These are phyloP conservation scores for Naganishia vishniacii DNA, from an alignment of 768 basidiomycete species.

Conservation along the genomic window DNA sequence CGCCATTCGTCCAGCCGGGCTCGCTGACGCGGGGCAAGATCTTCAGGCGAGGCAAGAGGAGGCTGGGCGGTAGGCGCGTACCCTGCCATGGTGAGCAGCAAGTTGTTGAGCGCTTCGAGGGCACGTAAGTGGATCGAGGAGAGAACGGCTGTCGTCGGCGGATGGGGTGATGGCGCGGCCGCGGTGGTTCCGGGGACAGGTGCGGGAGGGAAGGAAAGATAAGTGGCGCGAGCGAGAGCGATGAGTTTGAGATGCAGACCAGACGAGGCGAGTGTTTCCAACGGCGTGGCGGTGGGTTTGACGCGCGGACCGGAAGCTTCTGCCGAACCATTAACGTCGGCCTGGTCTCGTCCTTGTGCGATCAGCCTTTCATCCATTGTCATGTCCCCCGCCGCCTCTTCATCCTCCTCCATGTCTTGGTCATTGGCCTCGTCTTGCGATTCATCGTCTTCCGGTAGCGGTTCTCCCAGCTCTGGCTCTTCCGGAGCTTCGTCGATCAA, in stretches of 20 bases:
- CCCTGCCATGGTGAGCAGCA: slow-evolving; percentile 68
- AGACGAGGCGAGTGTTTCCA: slow-evolving; percentile 6
- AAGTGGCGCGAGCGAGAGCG: slow-evolving; percentile 65
- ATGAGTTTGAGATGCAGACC: slow-evolving; percentile 57
- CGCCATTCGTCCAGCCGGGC: slow-evolving; percentile 14
- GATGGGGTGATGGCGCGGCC: slow-evolving; percentile 65
- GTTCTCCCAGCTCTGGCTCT: slow-evolving; percentile 8
- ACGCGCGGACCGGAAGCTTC: slow-evolving; percentile 32
- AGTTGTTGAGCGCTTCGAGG: slow-evolving; percentile 82
- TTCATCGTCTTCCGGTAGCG: slow-evolving; percentile 10
- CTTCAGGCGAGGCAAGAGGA: slow-evolving; percentile 53
- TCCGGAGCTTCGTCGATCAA: slow-evolving; percentile 54
- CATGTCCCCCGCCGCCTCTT: slow-evolving; percentile 46
- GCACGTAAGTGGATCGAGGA: slow-evolving; percentile 77
- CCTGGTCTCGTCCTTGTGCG: slow-evolving; percentile 47
- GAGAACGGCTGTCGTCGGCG: slow-evolving; percentile 80
- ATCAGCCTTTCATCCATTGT: slow-evolving; percentile 48
- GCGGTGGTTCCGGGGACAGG: slow-evolving; percentile 36
- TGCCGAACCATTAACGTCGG: slow-evolving; percentile 43
- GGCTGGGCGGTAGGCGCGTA: slow-evolving; percentile 46
- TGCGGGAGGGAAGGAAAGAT: slow-evolving; percentile 75
- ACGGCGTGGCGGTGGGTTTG: slow-evolving; percentile 49
- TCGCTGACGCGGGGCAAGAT: slow-evolving; percentile 51
- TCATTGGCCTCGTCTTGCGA: slow-evolving; percentile 43
- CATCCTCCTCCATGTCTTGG: slow-evolving; percentile 45